A percentile compares a stretch with the other conserved stretches of the same genome.
Evolutionary conservation across 208 protist species (phyloP).

Genomic region (Leishmania mexicana): DNA sequence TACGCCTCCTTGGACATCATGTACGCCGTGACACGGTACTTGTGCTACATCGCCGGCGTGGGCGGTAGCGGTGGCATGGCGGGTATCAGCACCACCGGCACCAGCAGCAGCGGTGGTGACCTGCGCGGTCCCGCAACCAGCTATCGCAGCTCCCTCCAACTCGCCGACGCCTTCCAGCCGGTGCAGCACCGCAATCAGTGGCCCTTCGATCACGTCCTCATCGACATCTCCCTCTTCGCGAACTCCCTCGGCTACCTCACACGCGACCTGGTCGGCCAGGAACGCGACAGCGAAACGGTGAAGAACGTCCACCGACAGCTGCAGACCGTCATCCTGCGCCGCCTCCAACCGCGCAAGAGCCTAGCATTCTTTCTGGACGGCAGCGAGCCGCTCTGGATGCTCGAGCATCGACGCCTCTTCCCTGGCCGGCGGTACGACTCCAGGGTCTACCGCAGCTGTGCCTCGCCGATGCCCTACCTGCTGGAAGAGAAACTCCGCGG

Average conservation of each 20-base stretch:
- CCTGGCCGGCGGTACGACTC: slow-evolving; percentile 61
- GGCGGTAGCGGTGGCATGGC: slow-evolving; percentile 2
- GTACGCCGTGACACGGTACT: slow-evolving; percentile 14
- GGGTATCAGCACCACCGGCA: too few species aligned
- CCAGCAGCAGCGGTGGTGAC: slow-evolving; percentile 8
- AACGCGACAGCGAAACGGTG: slow-evolving; percentile 67
- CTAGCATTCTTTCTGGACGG: slow-evolving; percentile 75
- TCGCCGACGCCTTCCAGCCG: slow-evolving; percentile 61
- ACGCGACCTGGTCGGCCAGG: slow-evolving; percentile 62
- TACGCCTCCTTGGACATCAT: background rate
- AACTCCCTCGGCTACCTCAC: slow-evolving; percentile 49
- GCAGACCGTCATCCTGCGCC: slow-evolving; percentile 49
- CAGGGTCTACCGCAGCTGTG: slow-evolving; percentile 73
- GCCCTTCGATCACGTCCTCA: slow-evolving; percentile 67
- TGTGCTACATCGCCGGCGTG: slow-evolving; percentile 20
- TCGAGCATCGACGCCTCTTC: slow-evolving; percentile 61
- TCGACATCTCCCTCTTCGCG: slow-evolving; percentile 59
- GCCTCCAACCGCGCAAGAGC: slow-evolving; percentile 61
- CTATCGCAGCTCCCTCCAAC: slow-evolving; percentile 43
- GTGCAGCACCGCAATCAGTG: slow-evolving; percentile 41
- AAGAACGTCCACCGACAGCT: slow-evolving; percentile 62
- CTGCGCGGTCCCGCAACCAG: background rate
- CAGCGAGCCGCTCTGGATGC: slow-evolving; percentile 71
- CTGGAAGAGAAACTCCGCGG: slow-evolving; percentile 65
- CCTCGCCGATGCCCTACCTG: slow-evolving; percentile 66